A percentile compares a stretch with the other conserved stretches of the same genome.
Evolutionary conservation across 257 asterid species (phyloP).

Genomic region (Craterostigma plantagineum): DNA sequence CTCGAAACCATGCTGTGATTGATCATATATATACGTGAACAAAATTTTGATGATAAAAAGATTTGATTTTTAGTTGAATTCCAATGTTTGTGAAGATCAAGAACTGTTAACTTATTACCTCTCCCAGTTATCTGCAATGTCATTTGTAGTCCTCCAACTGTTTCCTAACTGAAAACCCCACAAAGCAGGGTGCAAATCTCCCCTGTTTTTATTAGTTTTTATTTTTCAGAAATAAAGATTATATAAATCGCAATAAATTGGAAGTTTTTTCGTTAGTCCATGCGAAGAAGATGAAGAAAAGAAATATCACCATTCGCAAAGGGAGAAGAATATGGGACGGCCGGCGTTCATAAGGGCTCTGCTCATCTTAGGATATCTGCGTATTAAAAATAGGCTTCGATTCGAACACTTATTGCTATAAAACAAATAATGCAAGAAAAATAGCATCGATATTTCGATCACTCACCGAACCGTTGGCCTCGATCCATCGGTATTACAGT

Average conservation of each 20-base stretch:
- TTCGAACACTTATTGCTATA: neutral
- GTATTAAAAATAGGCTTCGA: neutral
- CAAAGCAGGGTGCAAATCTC: constrained; percentile 83
- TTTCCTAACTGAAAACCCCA: constrained; percentile 67
- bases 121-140: constrained; percentile 66
- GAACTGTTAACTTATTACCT: constrained; percentile 23
- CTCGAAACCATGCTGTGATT: constrained; percentile 55
- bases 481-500: constrained; percentile 53
- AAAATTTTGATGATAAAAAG: neutral
- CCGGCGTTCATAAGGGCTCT: constrained; percentile 62
- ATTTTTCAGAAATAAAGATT: neutral
- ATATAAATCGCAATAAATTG: neutral
- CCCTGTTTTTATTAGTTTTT: constrained; percentile 45
- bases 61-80: neutral
- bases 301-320: constrained; percentile 58
- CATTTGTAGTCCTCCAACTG: constrained; percentile 89
- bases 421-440: neutral
- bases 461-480: constrained; percentile 54
- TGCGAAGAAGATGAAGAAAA: neutral
- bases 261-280: neutral
- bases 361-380: constrained; percentile 78
- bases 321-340: constrained; percentile 59
- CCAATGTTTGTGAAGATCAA: neutral
- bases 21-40: no score
- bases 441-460: constrained; percentile 1